Base-by-base conservation (phyloP, 2,329 filamentous ascomycete species). In the Elsinoe necatrix region DNA sequence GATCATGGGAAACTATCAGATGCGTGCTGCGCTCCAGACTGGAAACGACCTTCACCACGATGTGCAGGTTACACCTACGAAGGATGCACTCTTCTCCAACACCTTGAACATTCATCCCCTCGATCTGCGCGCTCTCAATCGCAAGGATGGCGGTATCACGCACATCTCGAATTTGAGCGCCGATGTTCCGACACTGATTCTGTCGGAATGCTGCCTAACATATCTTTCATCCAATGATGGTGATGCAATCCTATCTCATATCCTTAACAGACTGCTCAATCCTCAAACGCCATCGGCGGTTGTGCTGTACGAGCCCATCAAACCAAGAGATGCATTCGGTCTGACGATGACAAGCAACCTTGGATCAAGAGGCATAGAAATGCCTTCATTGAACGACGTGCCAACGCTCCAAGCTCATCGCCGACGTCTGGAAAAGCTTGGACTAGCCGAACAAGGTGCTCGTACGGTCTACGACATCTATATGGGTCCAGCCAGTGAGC, bases 121-220 rank as follows among this genome's bases (percentile, higher is more conserved):
- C 37, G 89, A 95, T 68, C 77, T 95, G 4, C 81, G 89, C 56
- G 41, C 14, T 57, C 5, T 58, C 29, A 58, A 64, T 52, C 58
- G 60, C 31, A 59, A 65, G 20, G 50, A 65, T 18, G 57, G 54
- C 59, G 16, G 18, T 3, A 3, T 16, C 1, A 9, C 64, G 59
- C 43, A 60, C 58, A 47, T 77, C 8, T 72, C 73, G 1, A 71
- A 63, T 62, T 82, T 74, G 63, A 80, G 73, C 66, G 71, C 63
- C 64, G 81, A 67, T 21, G 64, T 88, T 0, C 89, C 93, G 0
- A 98, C 93, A 0, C 73, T 98, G 7, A 72, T 98, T 21, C 78
- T 98, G 5, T 97, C 92, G 0, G 93, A 98, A 71, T 97, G 93
- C 77, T 98, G 93, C 68, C 79, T 98, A 29, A 89, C 93, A 68